These are phyloP conservation scores for Ampelomyces quisqualis DNA, from an alignment of 2,329 filamentous ascomycete genomes.

Conservation along the genomic window DNA sequence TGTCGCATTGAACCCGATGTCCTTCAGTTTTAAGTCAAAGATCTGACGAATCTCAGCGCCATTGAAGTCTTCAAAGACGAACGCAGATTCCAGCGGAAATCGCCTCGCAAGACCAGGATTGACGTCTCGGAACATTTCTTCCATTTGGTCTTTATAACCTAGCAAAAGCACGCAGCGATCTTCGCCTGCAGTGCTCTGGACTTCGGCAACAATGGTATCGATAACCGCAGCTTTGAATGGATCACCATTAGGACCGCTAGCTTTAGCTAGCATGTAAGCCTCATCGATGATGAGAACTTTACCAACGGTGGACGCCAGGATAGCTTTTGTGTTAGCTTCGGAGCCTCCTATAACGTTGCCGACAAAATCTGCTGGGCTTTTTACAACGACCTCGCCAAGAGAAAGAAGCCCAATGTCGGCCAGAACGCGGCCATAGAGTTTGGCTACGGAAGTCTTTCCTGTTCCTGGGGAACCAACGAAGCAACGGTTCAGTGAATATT, in stretches of 20 bases:
- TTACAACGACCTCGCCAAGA: conserved; percentile 69
- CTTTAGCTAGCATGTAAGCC: conserved; percentile 65
- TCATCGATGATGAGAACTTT: conserved; percentile 82
- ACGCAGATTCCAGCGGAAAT: conserved; percentile 64
- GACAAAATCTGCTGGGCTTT: conserved; percentile 74
- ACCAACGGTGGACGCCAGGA: conserved; percentile 64
- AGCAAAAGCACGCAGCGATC: conserved; percentile 71
- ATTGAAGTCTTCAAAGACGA: conserved; percentile 68
- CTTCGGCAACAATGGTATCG: conserved; percentile 72
- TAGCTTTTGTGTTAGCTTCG: conserved; percentile 70
- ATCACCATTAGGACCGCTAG: conserved; percentile 45
- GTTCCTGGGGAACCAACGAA: conserved; percentile 74
- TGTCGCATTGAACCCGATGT: conserved; percentile 56
- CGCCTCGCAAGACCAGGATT: conserved; percentile 69
- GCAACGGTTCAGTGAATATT: conserved; percentile 66
- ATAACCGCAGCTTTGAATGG: conserved; percentile 64
- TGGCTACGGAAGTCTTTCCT: conserved; percentile 74
- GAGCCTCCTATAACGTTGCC: conserved; percentile 64
- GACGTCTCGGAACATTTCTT: conserved; percentile 70
- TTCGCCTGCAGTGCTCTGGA: conserved; percentile 68
- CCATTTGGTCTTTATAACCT: conserved; percentile 70
- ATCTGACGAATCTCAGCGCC: conserved; percentile 61
- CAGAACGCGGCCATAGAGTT: conserved; percentile 69
- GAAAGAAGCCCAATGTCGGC: conserved; percentile 67
- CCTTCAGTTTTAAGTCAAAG: conserved; percentile 62